Evolutionary conservation across 495 filamentous ascomycete genomes (phyloP).

Genomic region (Friedmanniomyces simplex): DNA sequence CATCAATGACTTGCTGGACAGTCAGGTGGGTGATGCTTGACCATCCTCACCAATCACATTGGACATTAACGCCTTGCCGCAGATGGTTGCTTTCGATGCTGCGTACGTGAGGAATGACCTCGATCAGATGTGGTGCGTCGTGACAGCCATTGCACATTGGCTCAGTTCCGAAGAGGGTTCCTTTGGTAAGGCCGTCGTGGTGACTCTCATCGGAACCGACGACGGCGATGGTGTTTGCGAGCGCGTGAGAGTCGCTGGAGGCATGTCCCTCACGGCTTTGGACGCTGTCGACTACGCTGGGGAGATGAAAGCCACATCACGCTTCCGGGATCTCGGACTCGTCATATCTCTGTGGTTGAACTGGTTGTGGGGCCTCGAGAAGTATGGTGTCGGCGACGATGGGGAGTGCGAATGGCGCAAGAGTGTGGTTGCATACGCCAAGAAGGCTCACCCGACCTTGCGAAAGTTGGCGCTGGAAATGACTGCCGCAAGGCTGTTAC

Average conservation of each 20-base stretch:
- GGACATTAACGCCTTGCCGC: background rate
- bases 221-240: background rate
- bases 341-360: background rate
- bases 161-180: background rate
- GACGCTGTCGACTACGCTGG: background rate
- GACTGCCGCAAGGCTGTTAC: background rate
- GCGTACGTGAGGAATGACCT: background rate
- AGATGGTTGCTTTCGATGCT: background rate
- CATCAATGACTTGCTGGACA: background rate
- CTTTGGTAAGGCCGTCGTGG: too few species aligned
- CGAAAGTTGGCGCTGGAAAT: background rate
- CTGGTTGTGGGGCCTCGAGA: background rate
- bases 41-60: too few species aligned
- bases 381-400: background rate
- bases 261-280: background rate
- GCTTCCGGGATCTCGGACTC: background rate
- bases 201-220: background rate
- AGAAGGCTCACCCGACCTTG: background rate
- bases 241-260: background rate
- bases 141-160: background rate
- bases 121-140: background rate
- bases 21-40: background rate
- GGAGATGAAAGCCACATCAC: background rate
- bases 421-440: background rate
- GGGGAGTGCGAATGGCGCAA: background rate